Base-by-base conservation (phyloP, 2,329 filamentous ascomycete species). In the Xenoacremonium recifei region DNA sequence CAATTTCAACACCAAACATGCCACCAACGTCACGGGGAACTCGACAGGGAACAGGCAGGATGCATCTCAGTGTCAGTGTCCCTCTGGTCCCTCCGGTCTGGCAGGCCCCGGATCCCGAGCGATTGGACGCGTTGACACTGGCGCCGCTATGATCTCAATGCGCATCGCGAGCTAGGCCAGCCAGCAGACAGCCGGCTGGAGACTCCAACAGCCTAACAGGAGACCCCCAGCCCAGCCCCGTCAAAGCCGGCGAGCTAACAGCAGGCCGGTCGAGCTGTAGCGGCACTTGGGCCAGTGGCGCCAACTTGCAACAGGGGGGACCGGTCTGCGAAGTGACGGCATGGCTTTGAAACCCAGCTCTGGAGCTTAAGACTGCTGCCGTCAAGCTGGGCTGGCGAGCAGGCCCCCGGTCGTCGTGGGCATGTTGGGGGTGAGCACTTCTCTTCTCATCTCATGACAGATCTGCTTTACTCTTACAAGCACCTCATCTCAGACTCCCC, bases 241-340 rank as follows among this genome's bases (percentile, higher is more conserved):
- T 47, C 36, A 38, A 39, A 35, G 38, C 21, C 21, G 39, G 35
- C 32, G 39, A 41, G 41, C 46, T 47, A 51, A 36, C 12, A 20
- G n/a, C 16, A 34, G 37, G 20, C 42, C 37, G 37, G 37, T 23
- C 38, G 25, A 40, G 38, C 25, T 23, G 42, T 53, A 52, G 54
- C 47, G 54, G 51, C 44, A 51, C 45, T 57, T 52, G 42, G 45
- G 39, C 33, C 25, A 33, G 47, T 50, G 42, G 45, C 39, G 37
- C 20, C 50, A 36, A 51, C n/a, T n/a, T n/a, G n/a, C n/a, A n/a
- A n/a, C n/a, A n/a, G n/a, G n/a, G 50, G 52, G 42, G 13, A 27
- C 23, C 37, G 34, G 29, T 29, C 38, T 23, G 29, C 16, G 32
- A n/a, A 39, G 53, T 55, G 54, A 57, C 54, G 54, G 51, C 54